Percentiles rank a stretch among this genome's conserved stretches.
phyloP scores from a whole-genome alignment of 805 yeast species.

The Ogataea neopini region DNA sequence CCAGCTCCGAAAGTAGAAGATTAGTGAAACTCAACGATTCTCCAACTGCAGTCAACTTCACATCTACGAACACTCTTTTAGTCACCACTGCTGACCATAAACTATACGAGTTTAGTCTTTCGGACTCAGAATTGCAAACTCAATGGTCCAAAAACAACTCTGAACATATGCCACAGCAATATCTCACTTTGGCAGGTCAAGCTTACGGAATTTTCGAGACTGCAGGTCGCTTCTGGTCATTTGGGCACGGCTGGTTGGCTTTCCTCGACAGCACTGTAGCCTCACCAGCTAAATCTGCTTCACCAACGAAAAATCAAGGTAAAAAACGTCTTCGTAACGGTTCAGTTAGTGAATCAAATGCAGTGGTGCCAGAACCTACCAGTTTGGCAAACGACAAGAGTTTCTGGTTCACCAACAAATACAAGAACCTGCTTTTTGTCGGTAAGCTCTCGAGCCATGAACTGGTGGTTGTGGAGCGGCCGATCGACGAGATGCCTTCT shows the following conservation, averaged over 20 bases:
- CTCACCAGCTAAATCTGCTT: constrained; percentile 26
- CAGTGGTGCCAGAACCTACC: neutral
- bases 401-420: constrained; percentile 77
- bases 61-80: constrained; percentile 49
- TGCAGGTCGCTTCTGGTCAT: constrained; percentile 67
- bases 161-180: constrained; percentile 69
- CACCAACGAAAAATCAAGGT: constrained; percentile 32
- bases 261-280: constrained; percentile 61
- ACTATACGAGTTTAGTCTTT: constrained; percentile 63
- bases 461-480: constrained; percentile 76
- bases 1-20: constrained; percentile 34
- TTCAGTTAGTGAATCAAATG: constrained; percentile 10
- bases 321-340: constrained; percentile 38
- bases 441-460: constrained; percentile 53
- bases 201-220: constrained; percentile 68
- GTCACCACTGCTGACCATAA: constrained; percentile 74
- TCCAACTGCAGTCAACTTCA: constrained; percentile 63
- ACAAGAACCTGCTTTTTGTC: constrained; percentile 68
- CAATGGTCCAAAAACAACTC: constrained; percentile 80
- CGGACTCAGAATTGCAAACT: constrained; percentile 45
- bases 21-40: constrained; percentile 60
- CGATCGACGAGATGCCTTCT: constrained; percentile 52
- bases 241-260: constrained; percentile 81
- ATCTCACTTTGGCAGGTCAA: constrained; percentile 57
- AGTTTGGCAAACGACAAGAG: constrained; percentile 38